phyloP scores from a whole-genome alignment of 1,139 yeast genomes.

The Yamadazyma jaroonii region DNA sequence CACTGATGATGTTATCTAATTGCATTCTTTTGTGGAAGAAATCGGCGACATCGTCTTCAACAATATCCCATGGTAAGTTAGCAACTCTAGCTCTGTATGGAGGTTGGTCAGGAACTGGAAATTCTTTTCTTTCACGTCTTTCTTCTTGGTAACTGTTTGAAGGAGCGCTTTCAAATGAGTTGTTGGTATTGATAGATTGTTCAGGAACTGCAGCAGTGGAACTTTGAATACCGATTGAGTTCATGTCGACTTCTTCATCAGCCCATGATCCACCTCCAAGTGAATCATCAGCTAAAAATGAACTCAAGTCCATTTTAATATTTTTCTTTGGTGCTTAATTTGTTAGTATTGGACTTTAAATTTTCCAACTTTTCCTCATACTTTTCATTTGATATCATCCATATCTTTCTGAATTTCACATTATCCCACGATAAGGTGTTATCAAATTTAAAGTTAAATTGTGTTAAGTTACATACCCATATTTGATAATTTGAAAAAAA shows the following conservation, averaged over 20 bases:
- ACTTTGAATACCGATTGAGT: constrained; percentile 51
- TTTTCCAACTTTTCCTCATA: too few species aligned
- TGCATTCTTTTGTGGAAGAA: constrained; percentile 68
- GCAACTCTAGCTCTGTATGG: constrained; percentile 88
- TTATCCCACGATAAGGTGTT: too few species aligned
- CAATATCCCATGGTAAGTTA: constrained; percentile 81
- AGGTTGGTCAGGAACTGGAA: constrained; percentile 85
- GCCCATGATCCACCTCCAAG: constrained; percentile 56
- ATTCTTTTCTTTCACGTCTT: constrained; percentile 55
- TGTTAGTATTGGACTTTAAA: constrained; percentile 6
- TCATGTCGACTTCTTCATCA: constrained; percentile 56
- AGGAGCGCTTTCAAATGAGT: too few species aligned
- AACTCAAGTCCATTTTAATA: constrained; percentile 50
- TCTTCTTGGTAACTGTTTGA: constrained; percentile 6
- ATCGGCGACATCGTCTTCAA: constrained; percentile 61
- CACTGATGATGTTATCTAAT: constrained; percentile 45
- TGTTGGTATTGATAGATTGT: constrained; percentile 8
- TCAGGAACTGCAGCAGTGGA: constrained; percentile 25
- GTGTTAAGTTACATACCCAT: constrained; percentile 7
- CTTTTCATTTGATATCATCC: too few species aligned
- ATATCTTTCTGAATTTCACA: too few species aligned
- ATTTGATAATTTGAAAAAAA: constrained; percentile 2
- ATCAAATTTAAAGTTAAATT: too few species aligned
- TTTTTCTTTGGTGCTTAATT: constrained; percentile 36
- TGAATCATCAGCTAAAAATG: constrained; percentile 48